A percentile compares a stretch with the other conserved stretches of the same genome.
Evolutionary conservation across 1,139 yeast species (phyloP).

Genomic region (Pichia sp.): DNA sequence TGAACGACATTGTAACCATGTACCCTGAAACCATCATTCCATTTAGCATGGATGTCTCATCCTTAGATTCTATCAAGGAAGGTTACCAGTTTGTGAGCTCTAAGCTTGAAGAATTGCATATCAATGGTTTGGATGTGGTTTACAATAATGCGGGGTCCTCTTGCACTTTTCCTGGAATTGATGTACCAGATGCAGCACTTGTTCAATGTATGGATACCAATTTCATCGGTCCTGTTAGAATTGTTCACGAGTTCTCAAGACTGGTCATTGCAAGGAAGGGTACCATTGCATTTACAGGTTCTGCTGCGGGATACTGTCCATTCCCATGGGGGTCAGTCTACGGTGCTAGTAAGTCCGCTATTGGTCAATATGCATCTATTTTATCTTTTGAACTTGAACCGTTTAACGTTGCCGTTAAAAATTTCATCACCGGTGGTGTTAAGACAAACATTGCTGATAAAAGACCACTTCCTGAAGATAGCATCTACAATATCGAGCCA

Average conservation of each 20-base stretch:
- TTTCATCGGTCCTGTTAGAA: slow-evolving; percentile 59
- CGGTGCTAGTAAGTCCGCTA: slow-evolving; percentile 70
- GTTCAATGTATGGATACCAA: slow-evolving; percentile 58
- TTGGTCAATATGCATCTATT: slow-evolving; percentile 60
- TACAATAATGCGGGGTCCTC: slow-evolving; percentile 68
- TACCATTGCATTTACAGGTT: slow-evolving; percentile 68
- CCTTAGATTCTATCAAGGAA: slow-evolving; percentile 39
- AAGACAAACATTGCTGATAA: slow-evolving; percentile 53
- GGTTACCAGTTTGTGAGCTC: slow-evolving; percentile 37
- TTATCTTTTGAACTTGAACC: slow-evolving; percentile 65
- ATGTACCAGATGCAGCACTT: slow-evolving; percentile 51
- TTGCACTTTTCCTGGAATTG: slow-evolving; percentile 67
- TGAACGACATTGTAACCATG: slow-evolving; percentile 33
- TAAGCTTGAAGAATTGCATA: slow-evolving; percentile 29
- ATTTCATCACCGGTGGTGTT: slow-evolving; percentile 65
- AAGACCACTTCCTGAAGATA: slow-evolving; percentile 47
- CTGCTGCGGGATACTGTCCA: slow-evolving; percentile 57
- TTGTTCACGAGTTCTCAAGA: slow-evolving; percentile 52
- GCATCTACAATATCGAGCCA: slow-evolving; percentile 47
- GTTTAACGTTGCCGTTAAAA: slow-evolving; percentile 65
- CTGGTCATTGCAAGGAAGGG: slow-evolving; percentile 63
- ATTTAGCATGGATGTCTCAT: slow-evolving; percentile 44
- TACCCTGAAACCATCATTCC: slow-evolving; percentile 14
- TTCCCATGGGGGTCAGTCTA: slow-evolving; percentile 69
- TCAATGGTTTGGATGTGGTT: slow-evolving; percentile 46